Evolutionary conservation across 257 asterid genomes (phyloP), one percentile per base, ranked within the genome.

Genomic region (Orobanche coerulescens): DNA sequence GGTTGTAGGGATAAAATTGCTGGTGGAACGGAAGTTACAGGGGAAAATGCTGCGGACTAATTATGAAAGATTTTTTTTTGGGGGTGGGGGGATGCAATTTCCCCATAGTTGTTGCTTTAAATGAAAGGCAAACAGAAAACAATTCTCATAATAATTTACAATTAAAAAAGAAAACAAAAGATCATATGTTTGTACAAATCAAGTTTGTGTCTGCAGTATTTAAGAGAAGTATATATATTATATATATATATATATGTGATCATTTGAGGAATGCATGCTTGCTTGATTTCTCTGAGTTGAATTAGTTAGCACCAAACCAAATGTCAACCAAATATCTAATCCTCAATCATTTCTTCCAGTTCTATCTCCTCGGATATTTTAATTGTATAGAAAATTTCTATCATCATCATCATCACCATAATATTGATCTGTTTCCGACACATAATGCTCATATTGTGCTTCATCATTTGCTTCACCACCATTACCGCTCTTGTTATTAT

Each of bases 351-450:
- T 15, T 73, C 82, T 62, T 75, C 84, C n/a, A 58, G 13, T 26
- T 64, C 76, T 44, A 66, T 65, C 53, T 69, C 66, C 10, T 47
- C 69, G 30, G 39, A 48, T n/a, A n/a, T 66, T 43, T 49, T n/a
- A 25, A 49, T 58, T 7, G n/a, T 36, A 19, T n/a, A 43, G 46
- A 19, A 22, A 42, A 19, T 59, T 75, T 70, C 60, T 68, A 5
- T 60, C 51, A 53, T 37, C 69, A 62, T 53, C 36, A 15, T 62
- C 77, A 25, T 71, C 69, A 51, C 74, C 85, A 2, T 11, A 25
- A 61, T 77, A 77, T 60, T n/a, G n/a, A n/a, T 79, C 84, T 47
- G 71, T 48, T 68, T 81, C 94, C 1, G 73, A 67, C 75, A 63
- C 51, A 24, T 78, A 82, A 34, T 65, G 78, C 33, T 82, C 88